Conservation (phyloP, 2,329 filamentous ascomycete species). For the Epichloe typhina region DNA sequence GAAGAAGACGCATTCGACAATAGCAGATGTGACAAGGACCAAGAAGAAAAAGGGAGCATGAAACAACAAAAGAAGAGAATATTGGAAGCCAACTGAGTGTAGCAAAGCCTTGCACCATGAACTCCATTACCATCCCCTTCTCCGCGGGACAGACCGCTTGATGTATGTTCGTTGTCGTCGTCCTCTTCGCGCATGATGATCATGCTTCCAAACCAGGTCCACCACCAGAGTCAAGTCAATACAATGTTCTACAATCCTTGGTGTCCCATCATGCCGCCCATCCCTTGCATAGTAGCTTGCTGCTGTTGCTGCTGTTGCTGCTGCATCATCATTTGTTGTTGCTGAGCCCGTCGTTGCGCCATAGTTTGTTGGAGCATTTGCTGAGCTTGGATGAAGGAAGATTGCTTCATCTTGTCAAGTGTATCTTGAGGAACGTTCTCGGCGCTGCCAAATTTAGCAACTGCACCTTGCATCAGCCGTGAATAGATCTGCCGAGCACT, state of each 20-base stretch:
- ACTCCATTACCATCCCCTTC: conserved; percentile 1
- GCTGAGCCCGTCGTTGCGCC: conserved; percentile 17
- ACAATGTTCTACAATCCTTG: conserved; percentile 29
- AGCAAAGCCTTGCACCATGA: neutral
- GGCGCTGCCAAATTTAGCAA: conserved; percentile 25
- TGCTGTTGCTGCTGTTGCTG: conserved; percentile 23
- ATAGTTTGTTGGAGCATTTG: conserved; percentile 20
- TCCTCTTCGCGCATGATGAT: neutral
- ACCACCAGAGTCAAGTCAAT: neutral
- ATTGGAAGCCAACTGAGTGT: neutral
- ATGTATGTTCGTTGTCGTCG: neutral
- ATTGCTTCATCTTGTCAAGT: conserved; percentile 30
- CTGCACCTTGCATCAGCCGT: conserved; percentile 21
- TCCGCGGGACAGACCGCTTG: neutral
- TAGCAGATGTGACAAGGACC: neutral
- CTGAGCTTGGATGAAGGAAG: conserved; percentile 27
- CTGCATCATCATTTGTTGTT: conserved; percentile 23
- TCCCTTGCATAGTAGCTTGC: conserved; percentile 34
- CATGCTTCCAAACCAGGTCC: neutral
- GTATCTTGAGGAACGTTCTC: conserved; percentile 34
- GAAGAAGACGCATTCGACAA: neutral
- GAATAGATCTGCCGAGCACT: conserved; percentile 25
- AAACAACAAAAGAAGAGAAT: conserved; percentile 6
- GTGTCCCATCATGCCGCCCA: conserved; percentile 40
- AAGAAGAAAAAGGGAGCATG: neutral